Conservation (phyloP, 192 early-diverging fungal genomes). For the Endogone sp. region DNA sequence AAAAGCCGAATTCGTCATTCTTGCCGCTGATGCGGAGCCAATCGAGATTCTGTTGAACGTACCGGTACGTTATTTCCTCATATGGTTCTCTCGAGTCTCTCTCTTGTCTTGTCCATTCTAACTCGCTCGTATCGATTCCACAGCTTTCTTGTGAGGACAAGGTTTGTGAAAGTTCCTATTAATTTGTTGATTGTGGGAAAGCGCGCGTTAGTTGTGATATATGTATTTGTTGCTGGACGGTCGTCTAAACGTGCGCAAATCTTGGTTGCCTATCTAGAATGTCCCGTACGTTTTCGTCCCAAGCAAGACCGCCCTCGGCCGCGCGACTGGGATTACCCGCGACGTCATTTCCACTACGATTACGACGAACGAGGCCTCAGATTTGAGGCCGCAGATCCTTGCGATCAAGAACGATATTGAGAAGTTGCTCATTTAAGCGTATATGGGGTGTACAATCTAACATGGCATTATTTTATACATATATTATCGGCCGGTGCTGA, state of each 20-base stretch:
- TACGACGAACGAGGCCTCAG: constrained; percentile 97
- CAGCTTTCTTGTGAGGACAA: constrained; percentile 99
- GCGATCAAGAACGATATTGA: constrained; percentile 92
- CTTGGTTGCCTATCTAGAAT: constrained; percentile 66
- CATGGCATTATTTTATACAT: background rate
- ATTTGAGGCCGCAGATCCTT: constrained; percentile 90
- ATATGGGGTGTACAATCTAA: too few relatives aligned
- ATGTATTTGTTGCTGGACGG: background rate
- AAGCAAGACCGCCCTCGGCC: constrained; percentile 93
- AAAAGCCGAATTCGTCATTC: constrained; percentile 97
- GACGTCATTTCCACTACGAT: constrained; percentile 90
- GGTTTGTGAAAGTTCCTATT: constrained; percentile 16
- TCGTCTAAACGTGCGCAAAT: background rate
- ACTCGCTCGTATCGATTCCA: too few relatives aligned
- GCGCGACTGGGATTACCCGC: constrained; percentile 96
- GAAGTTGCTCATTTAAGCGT: constrained; percentile 85
- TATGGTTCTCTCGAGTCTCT: too few relatives aligned
- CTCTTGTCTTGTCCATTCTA: too few relatives aligned
- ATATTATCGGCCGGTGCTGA: too few relatives aligned
- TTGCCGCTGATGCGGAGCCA: constrained; percentile 98
- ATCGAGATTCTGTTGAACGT: constrained; percentile 97
- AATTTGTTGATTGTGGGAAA: background rate
- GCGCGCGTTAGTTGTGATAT: constrained; percentile 1
- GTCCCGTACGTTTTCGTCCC: constrained; percentile 99
- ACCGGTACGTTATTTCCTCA: too few relatives aligned